Conservation (phyloP, 2,329 filamentous ascomycete species). For the Dendryphion nanum region DNA sequence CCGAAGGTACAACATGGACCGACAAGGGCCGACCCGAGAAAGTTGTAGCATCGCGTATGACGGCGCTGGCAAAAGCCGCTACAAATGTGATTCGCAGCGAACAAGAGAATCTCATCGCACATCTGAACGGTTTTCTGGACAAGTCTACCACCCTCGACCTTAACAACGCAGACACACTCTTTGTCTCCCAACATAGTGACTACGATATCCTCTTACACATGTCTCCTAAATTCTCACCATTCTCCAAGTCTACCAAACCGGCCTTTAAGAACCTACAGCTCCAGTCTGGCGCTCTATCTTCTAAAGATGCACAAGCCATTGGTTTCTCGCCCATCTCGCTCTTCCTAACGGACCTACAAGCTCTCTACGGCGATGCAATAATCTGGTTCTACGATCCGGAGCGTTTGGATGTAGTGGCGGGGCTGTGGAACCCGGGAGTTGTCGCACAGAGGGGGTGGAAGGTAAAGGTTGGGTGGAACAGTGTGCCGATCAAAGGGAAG, state of each 20-base stretch:
- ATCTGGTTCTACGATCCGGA: conserved; percentile 75
- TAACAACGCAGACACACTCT: conserved; percentile 53
- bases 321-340: conserved; percentile 61
- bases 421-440: conserved; percentile 63
- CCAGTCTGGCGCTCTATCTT: conserved; percentile 37
- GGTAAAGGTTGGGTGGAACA: conserved; percentile 68
- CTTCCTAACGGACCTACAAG: conserved; percentile 67
- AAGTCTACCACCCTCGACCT: conserved; percentile 6
- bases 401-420: conserved; percentile 58
- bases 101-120: conserved; percentile 48
- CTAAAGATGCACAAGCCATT: conserved; percentile 41
- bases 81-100: conserved; percentile 48
- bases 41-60: conserved; percentile 82
- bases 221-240: conserved; percentile 51
- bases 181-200: conserved; percentile 69
- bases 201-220: conserved; percentile 87
- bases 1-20: conserved; percentile 78
- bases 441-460: conserved; percentile 60
- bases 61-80: conserved; percentile 74
- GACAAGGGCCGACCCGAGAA: conserved; percentile 68
- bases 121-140: conserved; percentile 2
- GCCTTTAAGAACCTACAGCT: conserved; percentile 80
- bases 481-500: conserved; percentile 48
- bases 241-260: conserved; percentile 36
- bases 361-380: conserved; percentile 65